These are phyloP conservation scores for Penicillium dipodomyicola DNA, from an alignment of 495 filamentous ascomycete genomes.

Conservation along the genomic window DNA sequence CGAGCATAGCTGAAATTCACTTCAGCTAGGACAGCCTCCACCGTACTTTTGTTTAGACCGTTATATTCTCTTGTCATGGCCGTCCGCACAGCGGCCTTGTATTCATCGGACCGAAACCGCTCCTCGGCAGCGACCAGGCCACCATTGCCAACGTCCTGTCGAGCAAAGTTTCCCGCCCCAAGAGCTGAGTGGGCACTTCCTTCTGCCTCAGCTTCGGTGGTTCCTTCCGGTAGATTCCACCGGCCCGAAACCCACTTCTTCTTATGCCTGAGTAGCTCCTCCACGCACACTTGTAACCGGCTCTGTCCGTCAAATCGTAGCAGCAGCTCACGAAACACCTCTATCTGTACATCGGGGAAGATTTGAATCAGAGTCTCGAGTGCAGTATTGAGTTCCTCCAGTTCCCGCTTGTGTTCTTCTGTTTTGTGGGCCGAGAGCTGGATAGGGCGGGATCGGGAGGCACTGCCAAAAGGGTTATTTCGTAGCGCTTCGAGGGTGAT, in stretches of 20 bases:
- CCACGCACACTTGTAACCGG: constrained; percentile 77
- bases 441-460: constrained; percentile 33
- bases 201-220: constrained; percentile 18
- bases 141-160: constrained; percentile 16
- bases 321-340: constrained; percentile 92
- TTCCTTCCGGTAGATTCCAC: constrained; percentile 53
- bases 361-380: constrained; percentile 69
- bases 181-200: constrained; percentile 1
- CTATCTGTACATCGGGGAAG: constrained; percentile 83
- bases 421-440: constrained; percentile 17
- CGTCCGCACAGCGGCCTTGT: constrained; percentile 67
- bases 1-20: constrained; percentile 81
- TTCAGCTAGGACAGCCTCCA: constrained; percentile 88
- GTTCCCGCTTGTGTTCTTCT: constrained; percentile 38
- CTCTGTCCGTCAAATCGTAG: constrained; percentile 77
- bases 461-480: constrained; percentile 45
- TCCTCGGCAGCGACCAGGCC: constrained; percentile 61
- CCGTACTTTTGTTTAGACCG: constrained; percentile 70
- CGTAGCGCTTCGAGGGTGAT: constrained; percentile 44
- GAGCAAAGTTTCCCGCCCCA: constrained; percentile 3
- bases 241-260: constrained; percentile 71
- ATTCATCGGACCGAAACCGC: constrained; percentile 67
- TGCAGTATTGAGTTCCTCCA: constrained; percentile 71
- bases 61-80: constrained; percentile 75
- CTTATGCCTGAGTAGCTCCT: constrained; percentile 76